Percentiles rank a stretch among this genome's conserved stretches.
phyloP scores from a whole-genome alignment of 179 eudicot genomes.

The Nepenthes alata region DNA sequence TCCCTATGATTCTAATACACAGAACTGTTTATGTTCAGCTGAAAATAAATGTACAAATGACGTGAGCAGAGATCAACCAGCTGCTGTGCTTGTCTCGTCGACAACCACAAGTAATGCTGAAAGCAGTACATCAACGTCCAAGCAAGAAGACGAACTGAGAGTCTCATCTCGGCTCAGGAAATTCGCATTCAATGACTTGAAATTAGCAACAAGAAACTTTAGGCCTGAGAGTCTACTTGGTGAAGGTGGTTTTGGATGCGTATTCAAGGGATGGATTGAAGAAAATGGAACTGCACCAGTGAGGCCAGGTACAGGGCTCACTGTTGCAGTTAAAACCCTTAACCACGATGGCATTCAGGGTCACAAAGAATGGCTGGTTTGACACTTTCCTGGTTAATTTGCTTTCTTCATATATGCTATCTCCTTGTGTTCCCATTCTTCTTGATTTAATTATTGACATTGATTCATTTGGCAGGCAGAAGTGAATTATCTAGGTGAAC shows the following conservation, averaged over 20 bases:
- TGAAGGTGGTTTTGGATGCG: slow-evolving; percentile 45
- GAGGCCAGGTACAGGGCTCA: slow-evolving; percentile 43
- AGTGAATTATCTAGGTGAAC: slow-evolving; percentile 75
- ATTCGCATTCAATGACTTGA: slow-evolving; percentile 26
- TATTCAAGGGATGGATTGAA: slow-evolving; percentile 42
- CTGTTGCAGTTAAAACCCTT: slow-evolving; percentile 37
- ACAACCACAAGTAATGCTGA: slow-evolving; percentile 15
- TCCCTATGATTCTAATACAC: not conserved
- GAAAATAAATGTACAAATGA: slow-evolving; percentile 29
- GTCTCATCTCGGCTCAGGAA: too few relatives aligned
- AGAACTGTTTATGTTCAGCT: slow-evolving; percentile 1
- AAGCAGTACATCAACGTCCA: slow-evolving; percentile 19
- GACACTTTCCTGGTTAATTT: slow-evolving; percentile 12
- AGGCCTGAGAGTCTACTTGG: slow-evolving; percentile 44
- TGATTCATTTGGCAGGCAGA: slow-evolving; percentile 55
- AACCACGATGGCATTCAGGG: slow-evolving; percentile 42
- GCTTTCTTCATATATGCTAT: not conserved
- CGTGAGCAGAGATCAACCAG: slow-evolving; percentile 21
- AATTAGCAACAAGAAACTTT: slow-evolving; percentile 37
- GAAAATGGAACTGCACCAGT: slow-evolving; percentile 45
- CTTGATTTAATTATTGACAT: slow-evolving; percentile 5
- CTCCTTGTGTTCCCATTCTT: slow-evolving; percentile 1
- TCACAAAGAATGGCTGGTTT: slow-evolving; percentile 44
- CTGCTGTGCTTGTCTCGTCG: slow-evolving; percentile 20
- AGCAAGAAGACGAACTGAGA: slow-evolving; percentile 36